Evolutionary conservation across 352 stramenopile species (phyloP).

Genomic region (Globisporangium carolinianum): DNA sequence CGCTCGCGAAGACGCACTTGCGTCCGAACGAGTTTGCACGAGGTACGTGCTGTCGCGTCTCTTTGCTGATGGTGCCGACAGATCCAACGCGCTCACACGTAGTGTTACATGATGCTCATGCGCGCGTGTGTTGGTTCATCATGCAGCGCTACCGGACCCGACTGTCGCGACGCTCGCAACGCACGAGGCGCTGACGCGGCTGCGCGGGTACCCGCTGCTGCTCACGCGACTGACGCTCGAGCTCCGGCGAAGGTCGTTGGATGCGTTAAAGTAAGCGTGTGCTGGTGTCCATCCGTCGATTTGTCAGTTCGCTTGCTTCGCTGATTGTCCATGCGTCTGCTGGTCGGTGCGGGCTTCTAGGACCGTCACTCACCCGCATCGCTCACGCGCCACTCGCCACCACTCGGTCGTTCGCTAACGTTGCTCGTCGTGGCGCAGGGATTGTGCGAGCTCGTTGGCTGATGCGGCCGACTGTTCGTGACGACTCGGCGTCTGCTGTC

Average conservation of each 20-base stretch:
- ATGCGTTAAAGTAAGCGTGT: constrained; percentile 13
- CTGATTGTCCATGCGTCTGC: background rate
- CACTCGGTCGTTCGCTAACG: constrained; percentile 3
- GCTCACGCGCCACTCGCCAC: background rate
- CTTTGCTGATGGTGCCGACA: background rate
- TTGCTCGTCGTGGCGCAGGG: constrained; percentile 8
- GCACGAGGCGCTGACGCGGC: constrained; percentile 19
- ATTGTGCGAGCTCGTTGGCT: constrained; percentile 4
- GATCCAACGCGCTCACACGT: background rate
- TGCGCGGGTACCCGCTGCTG: constrained; percentile 27
- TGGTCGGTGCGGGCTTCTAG: too few relatives aligned
- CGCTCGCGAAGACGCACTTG: constrained; percentile 31
- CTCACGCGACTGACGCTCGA: constrained; percentile 13
- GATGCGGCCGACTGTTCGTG: background rate
- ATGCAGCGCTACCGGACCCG: constrained; percentile 15
- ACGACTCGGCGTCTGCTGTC: background rate
- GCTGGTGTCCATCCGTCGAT: background rate
- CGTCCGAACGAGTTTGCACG: constrained; percentile 27
- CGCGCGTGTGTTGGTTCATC: too few relatives aligned
- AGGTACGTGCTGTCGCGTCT: constrained; percentile 20
- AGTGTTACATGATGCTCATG: background rate
- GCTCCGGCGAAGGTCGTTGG: constrained; percentile 12
- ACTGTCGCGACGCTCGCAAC: constrained; percentile 14
- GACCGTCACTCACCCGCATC: too few relatives aligned
- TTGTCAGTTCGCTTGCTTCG: background rate